phyloP scores from a whole-genome alignment of 2,329 filamentous ascomycete genomes.

The Aspergillus ustus region DNA sequence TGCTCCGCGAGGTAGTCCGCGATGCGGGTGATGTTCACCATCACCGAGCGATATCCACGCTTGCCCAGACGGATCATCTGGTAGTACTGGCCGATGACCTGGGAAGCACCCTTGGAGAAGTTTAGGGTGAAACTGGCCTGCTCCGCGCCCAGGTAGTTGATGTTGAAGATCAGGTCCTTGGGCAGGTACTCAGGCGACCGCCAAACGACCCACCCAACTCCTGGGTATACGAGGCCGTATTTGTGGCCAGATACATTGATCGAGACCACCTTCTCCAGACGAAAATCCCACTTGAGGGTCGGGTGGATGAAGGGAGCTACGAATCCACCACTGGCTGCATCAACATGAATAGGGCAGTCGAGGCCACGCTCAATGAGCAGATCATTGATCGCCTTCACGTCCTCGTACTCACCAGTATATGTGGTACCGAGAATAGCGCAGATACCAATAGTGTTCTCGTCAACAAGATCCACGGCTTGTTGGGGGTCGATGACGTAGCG shows the following conservation, averaged over 20 bases:
- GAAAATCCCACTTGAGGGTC: constrained; percentile 87
- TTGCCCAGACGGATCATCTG: constrained; percentile 94
- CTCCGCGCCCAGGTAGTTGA: constrained; percentile 96
- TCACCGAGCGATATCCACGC: constrained; percentile 88
- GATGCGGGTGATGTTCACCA: constrained; percentile 88
- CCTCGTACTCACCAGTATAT: constrained; percentile 95
- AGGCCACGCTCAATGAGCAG: constrained; percentile 74
- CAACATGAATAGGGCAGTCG: constrained; percentile 88
- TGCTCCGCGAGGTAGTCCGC: constrained; percentile 82
- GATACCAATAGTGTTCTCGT: constrained; percentile 84
- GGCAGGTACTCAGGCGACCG: constrained; percentile 80
- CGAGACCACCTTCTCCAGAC: constrained; percentile 82
- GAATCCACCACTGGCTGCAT: constrained; percentile 90
- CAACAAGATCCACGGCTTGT: constrained; percentile 63
- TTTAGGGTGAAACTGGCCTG: constrained; percentile 96
- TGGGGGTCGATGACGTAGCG: constrained; percentile 69
- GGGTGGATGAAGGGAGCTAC: constrained; percentile 90
- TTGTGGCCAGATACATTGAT: constrained; percentile 97
- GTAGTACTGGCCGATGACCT: constrained; percentile 97
- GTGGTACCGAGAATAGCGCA: constrained; percentile 90
- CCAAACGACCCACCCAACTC: constrained; percentile 95
- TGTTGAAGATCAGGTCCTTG: constrained; percentile 95
- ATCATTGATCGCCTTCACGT: constrained; percentile 90
- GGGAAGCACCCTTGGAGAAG: constrained; percentile 93
- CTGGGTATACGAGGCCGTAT: constrained; percentile 79